These are phyloP conservation scores for Colletotrichum graminicola DNA, from an alignment of 2,329 filamentous ascomycete species.

Conservation along the genomic window DNA sequence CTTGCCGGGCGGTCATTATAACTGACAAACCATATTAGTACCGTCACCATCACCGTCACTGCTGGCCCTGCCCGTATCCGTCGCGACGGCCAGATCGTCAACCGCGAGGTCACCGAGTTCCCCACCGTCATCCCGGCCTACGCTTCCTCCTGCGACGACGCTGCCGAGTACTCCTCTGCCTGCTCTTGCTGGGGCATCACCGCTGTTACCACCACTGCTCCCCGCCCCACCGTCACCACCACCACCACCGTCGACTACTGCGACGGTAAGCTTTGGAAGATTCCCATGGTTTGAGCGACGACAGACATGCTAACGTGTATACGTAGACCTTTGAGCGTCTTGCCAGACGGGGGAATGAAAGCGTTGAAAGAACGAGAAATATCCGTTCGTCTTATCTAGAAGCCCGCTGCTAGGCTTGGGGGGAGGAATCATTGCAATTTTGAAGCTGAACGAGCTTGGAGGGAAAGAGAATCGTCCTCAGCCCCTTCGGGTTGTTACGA, in stretches of 20 bases:
- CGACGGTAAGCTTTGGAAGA: slow-evolving; percentile 46
- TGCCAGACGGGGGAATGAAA: neutral
- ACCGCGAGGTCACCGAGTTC: slow-evolving; percentile 50
- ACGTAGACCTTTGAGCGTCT: slow-evolving; percentile 33
- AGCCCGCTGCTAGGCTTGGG: slow-evolving; percentile 3
- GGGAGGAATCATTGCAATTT: neutral
- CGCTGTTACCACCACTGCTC: slow-evolving; percentile 53
- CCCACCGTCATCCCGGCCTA: slow-evolving; percentile 55
- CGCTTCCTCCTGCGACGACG: slow-evolving; percentile 53
- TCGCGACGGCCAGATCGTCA: slow-evolving; percentile 45
- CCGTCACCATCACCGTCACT: slow-evolving; percentile 55
- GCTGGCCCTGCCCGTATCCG: slow-evolving; percentile 48
- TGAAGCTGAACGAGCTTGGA: slow-evolving; percentile 27
- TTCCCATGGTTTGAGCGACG: no score
- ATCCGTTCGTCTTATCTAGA: slow-evolving; percentile 26
- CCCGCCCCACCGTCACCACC: slow-evolving; percentile 55
- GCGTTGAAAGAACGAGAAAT: slow-evolving; percentile 7
- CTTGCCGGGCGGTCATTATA: neutral
- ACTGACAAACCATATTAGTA: slow-evolving; percentile 48
- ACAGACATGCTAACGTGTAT: neutral
- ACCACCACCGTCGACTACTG: slow-evolving; percentile 58
- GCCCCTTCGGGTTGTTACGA: neutral
- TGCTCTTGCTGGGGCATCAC: slow-evolving; percentile 62
- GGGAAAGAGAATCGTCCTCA: slow-evolving; percentile 3
- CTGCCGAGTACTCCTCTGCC: slow-evolving; percentile 54